Evolutionary conservation across 176 grass and related monocot species (phyloP).

Genomic region (Saccharum spontaneum): DNA sequence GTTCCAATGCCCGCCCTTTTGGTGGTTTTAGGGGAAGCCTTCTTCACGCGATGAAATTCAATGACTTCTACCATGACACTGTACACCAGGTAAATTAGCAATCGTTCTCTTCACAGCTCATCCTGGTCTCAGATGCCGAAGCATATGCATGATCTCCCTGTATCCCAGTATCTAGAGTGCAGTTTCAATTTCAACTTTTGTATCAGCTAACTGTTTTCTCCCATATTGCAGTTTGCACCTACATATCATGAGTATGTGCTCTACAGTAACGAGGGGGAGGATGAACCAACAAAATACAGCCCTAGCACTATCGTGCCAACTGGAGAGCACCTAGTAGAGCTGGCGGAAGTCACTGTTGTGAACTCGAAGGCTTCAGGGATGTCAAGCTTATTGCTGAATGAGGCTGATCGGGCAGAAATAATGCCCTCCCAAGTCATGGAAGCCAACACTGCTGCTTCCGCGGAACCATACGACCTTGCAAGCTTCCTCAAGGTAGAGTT

Average conservation of each 20-base stretch:
- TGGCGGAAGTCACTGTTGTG: constrained; percentile 31
- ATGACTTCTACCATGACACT: constrained; percentile 92
- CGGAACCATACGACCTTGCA: constrained; percentile 52
- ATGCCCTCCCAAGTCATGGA: constrained; percentile 55
- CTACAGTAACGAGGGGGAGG: constrained; percentile 64
- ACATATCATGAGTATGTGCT: constrained; percentile 95
- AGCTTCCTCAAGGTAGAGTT: constrained; percentile 45
- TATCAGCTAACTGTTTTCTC: background rate
- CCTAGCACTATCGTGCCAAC: constrained; percentile 62
- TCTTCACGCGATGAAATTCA: constrained; percentile 73
- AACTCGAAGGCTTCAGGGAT: constrained; percentile 23
- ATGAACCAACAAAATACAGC: constrained; percentile 64
- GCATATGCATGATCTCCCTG: background rate
- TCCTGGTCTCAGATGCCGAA: background rate
- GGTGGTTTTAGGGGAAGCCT: constrained; percentile 75
- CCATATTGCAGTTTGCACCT: constrained; percentile 65
- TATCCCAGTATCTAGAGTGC: background rate
- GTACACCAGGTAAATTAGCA: constrained; percentile 79
- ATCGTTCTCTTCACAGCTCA: background rate
- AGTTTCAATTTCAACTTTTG: constrained; percentile 12
- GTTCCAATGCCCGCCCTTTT: constrained; percentile 58
- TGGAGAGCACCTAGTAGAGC: constrained; percentile 68
- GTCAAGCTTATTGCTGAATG: constrained; percentile 23
- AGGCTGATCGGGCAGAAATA: constrained; percentile 46
- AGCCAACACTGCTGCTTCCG: constrained; percentile 26